phyloP scores from a whole-genome alignment of 2,329 filamentous ascomycete species.

The Xylariaceae sp. region DNA sequence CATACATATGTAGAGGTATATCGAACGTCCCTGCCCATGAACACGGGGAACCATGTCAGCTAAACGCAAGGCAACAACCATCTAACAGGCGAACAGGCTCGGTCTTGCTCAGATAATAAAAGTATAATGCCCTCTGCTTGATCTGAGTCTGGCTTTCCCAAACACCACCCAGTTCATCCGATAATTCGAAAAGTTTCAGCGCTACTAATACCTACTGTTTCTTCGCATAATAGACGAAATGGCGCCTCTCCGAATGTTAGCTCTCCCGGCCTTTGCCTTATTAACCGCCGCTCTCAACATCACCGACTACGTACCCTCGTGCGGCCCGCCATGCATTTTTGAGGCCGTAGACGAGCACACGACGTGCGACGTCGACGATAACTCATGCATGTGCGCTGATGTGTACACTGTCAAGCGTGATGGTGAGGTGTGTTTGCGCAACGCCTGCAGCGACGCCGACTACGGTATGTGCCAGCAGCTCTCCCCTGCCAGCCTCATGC shows the following conservation, averaged over 20 bases:
- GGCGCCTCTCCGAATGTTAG: constrained; percentile 23
- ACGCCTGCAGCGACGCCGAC: constrained; percentile 20
- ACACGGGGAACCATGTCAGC: too few species aligned
- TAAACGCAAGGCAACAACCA: neutral
- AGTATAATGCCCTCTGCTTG: neutral
- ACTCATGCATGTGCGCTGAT: constrained; percentile 21
- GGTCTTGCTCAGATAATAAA: neutral
- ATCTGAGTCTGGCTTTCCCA: neutral
- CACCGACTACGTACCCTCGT: constrained; percentile 22
- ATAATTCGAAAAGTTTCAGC: neutral
- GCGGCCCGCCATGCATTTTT: constrained; percentile 20
- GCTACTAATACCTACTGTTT: neutral
- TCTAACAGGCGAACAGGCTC: neutral
- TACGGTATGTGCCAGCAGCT: constrained; percentile 20
- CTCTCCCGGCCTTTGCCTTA: constrained; percentile 19
- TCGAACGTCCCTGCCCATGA: too few species aligned
- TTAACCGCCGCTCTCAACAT: constrained; percentile 21
- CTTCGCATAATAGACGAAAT: constrained; percentile 12
- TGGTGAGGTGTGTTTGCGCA: constrained; percentile 24
- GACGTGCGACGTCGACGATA: constrained; percentile 21
- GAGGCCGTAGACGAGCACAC: constrained; percentile 20
- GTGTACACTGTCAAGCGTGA: constrained; percentile 25
- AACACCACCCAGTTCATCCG: neutral
- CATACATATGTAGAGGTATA: too few species aligned
- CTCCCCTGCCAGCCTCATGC: neutral